Evolutionary conservation across 2,329 filamentous ascomycete species (phyloP), one percentile per base, ranked within the genome.

Genomic region (Penicillium sp.): DNA sequence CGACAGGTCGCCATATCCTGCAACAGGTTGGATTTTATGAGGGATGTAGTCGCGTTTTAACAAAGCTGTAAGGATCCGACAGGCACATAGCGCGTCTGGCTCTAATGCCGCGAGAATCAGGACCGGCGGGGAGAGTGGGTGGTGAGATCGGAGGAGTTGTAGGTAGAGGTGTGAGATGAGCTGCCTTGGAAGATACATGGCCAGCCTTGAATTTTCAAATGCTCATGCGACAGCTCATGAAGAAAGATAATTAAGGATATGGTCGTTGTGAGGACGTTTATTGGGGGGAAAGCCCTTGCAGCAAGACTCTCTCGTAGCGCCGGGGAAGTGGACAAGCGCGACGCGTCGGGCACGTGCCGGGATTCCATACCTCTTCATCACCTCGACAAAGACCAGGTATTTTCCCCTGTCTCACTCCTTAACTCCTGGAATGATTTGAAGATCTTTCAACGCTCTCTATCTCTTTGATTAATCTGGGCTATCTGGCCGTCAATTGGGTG

Each of bases 21-120:
- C 86, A 51, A 99, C 88, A 1, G 94, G 94, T 68, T 97, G 91
- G 68, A 97, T 96, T 76, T 97, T 97, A 79, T 97, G 93, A 13
- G 89, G 90, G 64, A 99, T 96, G 71, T 96, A 97, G 79, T 99
- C 94, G 81, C 93, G 89, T 77, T 96, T 97, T 57, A 99, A 82
- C n/a, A 99, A 83, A 47, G 89, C 84, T 2, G 93, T 96, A 45
- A 99, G 85, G 57, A 99, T 97, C 58, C 92, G 91, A 72, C 92
- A 96, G 59, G 92, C 94, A 75, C 93, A 97, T 58, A 99, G 86
- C 60, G 94, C 90, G 77, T 99, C 94, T 52, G 94, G 92, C 70
- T 97, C 93, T 71, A 97, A 89, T 34, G 93, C 90, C 61, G 92
- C 92, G 53, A 99, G 89, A 60, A 99, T 86, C 24, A 97, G 83